Base-by-base conservation (phyloP, 2,329 filamentous ascomycete genomes). In the Aureobasidium vineae region DNA sequence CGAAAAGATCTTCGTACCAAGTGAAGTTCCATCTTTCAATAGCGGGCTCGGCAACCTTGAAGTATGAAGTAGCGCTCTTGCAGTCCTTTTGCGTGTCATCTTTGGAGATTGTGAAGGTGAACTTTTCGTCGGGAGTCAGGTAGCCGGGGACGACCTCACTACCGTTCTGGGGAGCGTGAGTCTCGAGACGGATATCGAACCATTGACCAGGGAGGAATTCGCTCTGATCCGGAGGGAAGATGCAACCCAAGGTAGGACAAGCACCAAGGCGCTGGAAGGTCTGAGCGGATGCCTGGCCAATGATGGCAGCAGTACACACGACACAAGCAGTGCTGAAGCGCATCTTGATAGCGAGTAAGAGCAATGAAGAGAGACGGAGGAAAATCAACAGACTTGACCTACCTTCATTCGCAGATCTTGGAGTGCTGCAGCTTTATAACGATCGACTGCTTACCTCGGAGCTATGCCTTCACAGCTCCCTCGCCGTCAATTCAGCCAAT, bases 1-100 rank as follows among this genome's bases (percentile, higher is more conserved):
- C 91, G 74, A 91, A 96, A 31, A 92, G 84, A 72, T 96, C 85
- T 80, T 94, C 91, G 73, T 85, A 94, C 89, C 90, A 95, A n/a
- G 83, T 83, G 75, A 95, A 95, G 70, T 87, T 85, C 91, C 91
- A 96, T 70, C 82, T 88, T 82, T 96, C 91, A 19, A 95, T 79
- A 75, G 86, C 78, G 23, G 91, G 88, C 75, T 94, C 90, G 2
- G 83, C 73, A 41, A 89, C 73, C n/a, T 82, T 81, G 79, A 95
- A 94, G 79, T 86, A 92, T 47, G 86, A 79, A 19, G 87, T 81
- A 47, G 87, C 86, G 66, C 82, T 79, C 74, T 85, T 78, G 31
- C 84, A 75, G 67, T 45, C 36, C 28, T 66, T 50, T 19, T 43
- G 53, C 79, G 74, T 59, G 77, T 78, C 86, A 65, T 86, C 84